These are phyloP conservation scores for Coemansia sp. DNA, from an alignment of 192 early-diverging fungal genomes.

Conservation along the genomic window DNA sequence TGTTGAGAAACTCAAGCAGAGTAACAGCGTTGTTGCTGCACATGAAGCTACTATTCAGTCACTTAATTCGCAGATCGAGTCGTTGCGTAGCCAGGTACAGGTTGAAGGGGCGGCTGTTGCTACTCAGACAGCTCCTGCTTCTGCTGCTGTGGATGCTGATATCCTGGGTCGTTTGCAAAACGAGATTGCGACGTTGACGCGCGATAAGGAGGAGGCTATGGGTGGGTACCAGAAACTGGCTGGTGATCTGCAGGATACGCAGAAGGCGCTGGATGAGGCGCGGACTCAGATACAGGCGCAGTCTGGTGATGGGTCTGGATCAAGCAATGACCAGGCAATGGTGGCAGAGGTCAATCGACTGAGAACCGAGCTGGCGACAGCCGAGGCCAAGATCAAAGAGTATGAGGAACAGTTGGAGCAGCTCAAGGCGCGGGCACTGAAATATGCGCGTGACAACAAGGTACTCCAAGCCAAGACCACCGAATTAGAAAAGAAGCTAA, in stretches of 20 bases:
- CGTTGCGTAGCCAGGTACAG: slow-evolving; percentile 8
- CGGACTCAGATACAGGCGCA: slow-evolving; percentile 12
- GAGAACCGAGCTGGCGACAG: slow-evolving; percentile 51
- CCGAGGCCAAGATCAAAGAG: slow-evolving; percentile 37
- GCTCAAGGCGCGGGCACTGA: slow-evolving; percentile 39
- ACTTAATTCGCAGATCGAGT: slow-evolving; percentile 29
- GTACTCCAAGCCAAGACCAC: slow-evolving; percentile 31
- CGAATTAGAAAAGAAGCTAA: slow-evolving; percentile 31
- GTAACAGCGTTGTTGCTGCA: slow-evolving; percentile 13
- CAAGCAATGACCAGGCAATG: slow-evolving; percentile 8
- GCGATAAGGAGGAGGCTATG: slow-evolving; percentile 50
- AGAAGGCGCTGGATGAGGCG: slow-evolving; percentile 16
- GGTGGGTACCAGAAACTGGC: slow-evolving; percentile 35
- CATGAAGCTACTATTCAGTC: slow-evolving; percentile 38
- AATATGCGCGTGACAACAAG: slow-evolving; percentile 47
- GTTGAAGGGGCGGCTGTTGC: slow-evolving; percentile 8
- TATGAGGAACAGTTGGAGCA: slow-evolving; percentile 44
- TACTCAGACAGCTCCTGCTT: slow-evolving; percentile 4
- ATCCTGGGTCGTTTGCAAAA: slow-evolving; percentile 20
- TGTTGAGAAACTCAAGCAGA: slow-evolving; percentile 30
- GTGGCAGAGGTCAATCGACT: slow-evolving; percentile 51
- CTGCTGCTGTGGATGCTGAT: slow-evolving; percentile 18
- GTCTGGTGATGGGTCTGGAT: slow-evolving; percentile 16
- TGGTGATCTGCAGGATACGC: slow-evolving; percentile 19
- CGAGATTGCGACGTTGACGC: slow-evolving; percentile 30